Evolutionary conservation across 805 yeast species (phyloP).

Genomic region (Schwanniomyces pseudopolymorphus): DNA sequence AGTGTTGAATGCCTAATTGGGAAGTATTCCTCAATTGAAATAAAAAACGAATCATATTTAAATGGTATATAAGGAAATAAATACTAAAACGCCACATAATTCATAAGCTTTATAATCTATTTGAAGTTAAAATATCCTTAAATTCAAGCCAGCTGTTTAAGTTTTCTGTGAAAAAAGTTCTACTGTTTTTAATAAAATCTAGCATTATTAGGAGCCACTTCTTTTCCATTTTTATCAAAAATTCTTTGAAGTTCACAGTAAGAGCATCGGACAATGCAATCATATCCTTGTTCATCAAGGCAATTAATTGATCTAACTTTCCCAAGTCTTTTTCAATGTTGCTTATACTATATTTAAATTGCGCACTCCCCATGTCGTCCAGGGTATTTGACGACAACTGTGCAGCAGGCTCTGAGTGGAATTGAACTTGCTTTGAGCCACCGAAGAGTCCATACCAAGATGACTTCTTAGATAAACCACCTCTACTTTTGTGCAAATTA

Average conservation of each 20-base stretch:
- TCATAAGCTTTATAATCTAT: not conserved
- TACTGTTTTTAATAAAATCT: slow-evolving; percentile 35
- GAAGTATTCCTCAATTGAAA: not conserved
- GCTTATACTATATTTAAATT: slow-evolving; percentile 27
- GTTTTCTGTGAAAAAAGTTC: slow-evolving; percentile 29
- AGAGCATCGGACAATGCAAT: slow-evolving; percentile 42
- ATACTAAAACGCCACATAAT: not conserved
- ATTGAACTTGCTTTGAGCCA: slow-evolving; percentile 24
- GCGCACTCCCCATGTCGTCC: slow-evolving; percentile 10
- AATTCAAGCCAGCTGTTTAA: slow-evolving; percentile 35
- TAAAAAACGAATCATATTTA: not conserved
- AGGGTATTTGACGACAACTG: not conserved
- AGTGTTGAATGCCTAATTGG: not conserved
- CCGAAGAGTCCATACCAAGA: slow-evolving; percentile 48
- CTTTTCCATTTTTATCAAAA: slow-evolving; percentile 38
- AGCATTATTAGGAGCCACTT: slow-evolving; percentile 40
- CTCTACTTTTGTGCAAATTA: slow-evolving; percentile 3
- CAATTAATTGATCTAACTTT: slow-evolving; percentile 50
- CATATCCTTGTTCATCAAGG: slow-evolving; percentile 44
- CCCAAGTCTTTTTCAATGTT: slow-evolving; percentile 41
- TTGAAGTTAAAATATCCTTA: slow-evolving; percentile 13
- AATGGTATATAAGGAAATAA: not conserved
- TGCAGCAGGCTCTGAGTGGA: not conserved
- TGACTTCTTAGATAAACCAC: slow-evolving; percentile 21
- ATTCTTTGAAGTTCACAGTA: slow-evolving; percentile 37